Evolutionary conservation across 2,329 filamentous ascomycete genomes (phyloP), one percentile per base, ranked within the genome.

Genomic region (Calonectria pteridis): DNA sequence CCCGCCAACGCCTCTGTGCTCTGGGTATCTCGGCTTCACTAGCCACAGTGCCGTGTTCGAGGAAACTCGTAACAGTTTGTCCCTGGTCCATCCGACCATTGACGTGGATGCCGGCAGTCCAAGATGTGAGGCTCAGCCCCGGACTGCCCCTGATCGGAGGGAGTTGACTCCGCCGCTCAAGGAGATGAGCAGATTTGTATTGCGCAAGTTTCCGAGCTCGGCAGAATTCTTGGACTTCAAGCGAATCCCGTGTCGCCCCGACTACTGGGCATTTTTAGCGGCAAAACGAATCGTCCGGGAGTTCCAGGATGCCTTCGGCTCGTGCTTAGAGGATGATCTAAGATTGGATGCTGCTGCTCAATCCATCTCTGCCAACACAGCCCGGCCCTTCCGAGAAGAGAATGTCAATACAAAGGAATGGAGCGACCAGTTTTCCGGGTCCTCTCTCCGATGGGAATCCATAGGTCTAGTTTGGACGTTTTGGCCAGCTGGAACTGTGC

Each of bases 11-110:
- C 71, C 80, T 7, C 71, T 75, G 18, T 58, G 67, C 4, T 70
- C 78, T 18, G 87, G 86, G 1, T 87, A 87, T 79, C 81, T 88
- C n/a, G 86, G 86, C 67, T 86, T 84, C 76, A 87, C 85, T 3
- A 87, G 85, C 69, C 86, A 85, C 73, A 84, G 81, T 62, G 81
- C 83, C 18, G 84, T 87, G 28, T 85, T 85, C 62, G 84, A 86
- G 28, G 86, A 87, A 70, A 86, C 86, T 0, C 81, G 84, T 11
- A 84, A 83, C 50, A 86, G 82, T 23, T 77, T 87, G 3, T 84
- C 82, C 6, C 80, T 84, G 6, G 77, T 84, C 13, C 80, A 84
- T 65, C 78, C 80, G 14, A 64, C 78, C 20, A 35, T 76, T 0
- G 75, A 71, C 13, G 50, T 74, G 9, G 73, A 73, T 40, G 58